These are phyloP conservation scores for Amanita muscaria DNA, from an alignment of 768 basidiomycete species.

Conservation along the genomic window DNA sequence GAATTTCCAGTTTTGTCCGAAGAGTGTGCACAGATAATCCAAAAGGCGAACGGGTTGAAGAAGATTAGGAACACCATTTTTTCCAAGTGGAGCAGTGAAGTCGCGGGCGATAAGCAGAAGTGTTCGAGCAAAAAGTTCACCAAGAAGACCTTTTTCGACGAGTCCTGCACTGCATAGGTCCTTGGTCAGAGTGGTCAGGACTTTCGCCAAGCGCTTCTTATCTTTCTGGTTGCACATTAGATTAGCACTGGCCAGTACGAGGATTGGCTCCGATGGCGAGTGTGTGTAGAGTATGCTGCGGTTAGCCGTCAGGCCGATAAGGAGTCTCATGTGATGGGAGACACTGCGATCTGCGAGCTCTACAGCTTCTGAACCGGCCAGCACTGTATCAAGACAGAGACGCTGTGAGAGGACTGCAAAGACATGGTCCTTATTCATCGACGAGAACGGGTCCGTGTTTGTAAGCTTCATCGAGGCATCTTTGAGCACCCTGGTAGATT, in stretches of 20 bases:
- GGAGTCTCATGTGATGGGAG: too few relatives aligned
- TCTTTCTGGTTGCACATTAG: constrained; percentile 5
- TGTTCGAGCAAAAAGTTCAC: too few relatives aligned
- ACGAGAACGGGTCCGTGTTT: neutral
- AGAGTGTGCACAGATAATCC: neutral
- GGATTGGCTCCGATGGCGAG: constrained; percentile 13
- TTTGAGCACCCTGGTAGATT: neutral
- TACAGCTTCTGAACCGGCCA: constrained; percentile 1
- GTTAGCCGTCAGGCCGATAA: too few relatives aligned
- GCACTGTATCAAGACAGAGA: constrained; percentile 13
- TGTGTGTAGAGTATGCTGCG: too few relatives aligned
- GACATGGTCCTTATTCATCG: constrained; percentile 1
- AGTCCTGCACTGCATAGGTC: too few relatives aligned
- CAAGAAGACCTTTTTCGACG: too few relatives aligned
- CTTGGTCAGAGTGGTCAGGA: constrained; percentile 11
- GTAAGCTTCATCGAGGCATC: neutral
- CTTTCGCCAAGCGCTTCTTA: constrained; percentile 1
- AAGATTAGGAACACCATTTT: constrained; percentile 9
- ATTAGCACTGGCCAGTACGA: constrained; percentile 10
- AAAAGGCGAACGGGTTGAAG: neutral
- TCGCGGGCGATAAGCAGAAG: too few relatives aligned
- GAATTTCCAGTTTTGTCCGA: constrained; percentile 1
- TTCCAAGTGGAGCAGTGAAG: constrained; percentile 10
- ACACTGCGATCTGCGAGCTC: too few relatives aligned
- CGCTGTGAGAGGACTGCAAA: constrained; percentile 15